Conservation (phyloP, 257 asterid species). For the Nicotiana tabacum region DNA sequence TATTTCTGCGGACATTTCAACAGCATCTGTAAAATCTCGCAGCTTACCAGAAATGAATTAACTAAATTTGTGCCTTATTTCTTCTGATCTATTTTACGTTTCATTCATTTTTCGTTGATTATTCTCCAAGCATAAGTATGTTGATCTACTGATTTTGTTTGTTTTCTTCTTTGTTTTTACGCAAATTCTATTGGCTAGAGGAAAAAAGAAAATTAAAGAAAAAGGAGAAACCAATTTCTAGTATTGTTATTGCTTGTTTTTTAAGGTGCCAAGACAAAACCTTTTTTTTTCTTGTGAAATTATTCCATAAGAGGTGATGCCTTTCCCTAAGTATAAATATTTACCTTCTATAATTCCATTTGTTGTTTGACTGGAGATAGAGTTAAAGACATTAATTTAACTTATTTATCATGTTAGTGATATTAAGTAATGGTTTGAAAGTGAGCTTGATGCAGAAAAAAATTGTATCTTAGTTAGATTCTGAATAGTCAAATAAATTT, state of each 20-base stretch:
- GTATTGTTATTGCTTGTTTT: not conserved
- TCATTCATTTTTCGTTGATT: not conserved
- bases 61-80: not conserved
- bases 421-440: not conserved
- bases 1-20: no score
- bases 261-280: no score
- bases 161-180: no score
- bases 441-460: not conserved
- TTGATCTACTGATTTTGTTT: not conserved
- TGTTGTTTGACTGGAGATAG: not conserved
- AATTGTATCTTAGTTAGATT: not conserved
- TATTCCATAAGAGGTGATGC: not conserved
- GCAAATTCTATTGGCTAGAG: not conserved
- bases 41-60: not conserved
- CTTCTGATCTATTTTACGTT: not conserved
- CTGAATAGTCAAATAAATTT: not conserved
- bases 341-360: not conserved
- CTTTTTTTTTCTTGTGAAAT: no score
- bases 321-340: not conserved
- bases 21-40: no score
- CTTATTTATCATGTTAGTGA: not conserved
- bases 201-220: no score
- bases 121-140: not conserved
- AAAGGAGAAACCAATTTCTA: not conserved
- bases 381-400: not conserved